phyloP scores from a whole-genome alignment of 768 basidiomycete species.

The Hemileccinum rubropunctum region DNA sequence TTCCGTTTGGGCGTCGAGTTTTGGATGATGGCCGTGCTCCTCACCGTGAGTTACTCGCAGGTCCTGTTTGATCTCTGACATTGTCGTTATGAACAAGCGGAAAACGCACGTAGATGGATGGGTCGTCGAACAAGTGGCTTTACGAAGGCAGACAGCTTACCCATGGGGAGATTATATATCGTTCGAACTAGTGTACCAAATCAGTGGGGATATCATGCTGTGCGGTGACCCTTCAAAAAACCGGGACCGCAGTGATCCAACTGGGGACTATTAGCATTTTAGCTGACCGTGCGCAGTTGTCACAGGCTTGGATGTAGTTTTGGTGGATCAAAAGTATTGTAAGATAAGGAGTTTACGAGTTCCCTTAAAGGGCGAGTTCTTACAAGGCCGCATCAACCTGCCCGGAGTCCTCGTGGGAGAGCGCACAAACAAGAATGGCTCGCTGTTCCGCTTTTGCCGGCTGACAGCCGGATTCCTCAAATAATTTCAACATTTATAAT shows the following conservation, averaged over 20 bases:
- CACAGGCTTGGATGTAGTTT: too few relatives aligned
- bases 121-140: background rate
- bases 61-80: slow-evolving; percentile 24
- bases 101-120: background rate
- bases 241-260: background rate
- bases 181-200: too few relatives aligned
- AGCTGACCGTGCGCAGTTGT: background rate
- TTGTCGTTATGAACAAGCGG: slow-evolving; percentile 2
- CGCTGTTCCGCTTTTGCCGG: too few relatives aligned
- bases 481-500: too few relatives aligned
- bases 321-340: too few relatives aligned
- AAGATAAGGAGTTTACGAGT: too few relatives aligned
- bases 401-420: too few relatives aligned
- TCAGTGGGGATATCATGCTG: slow-evolving; percentile 2
- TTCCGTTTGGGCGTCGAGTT: slow-evolving; percentile 19
- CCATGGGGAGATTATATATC: slow-evolving; percentile 21
- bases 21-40: slow-evolving; percentile 4
- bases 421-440: too few relatives aligned
- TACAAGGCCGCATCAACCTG: too few relatives aligned
- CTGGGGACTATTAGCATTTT: slow-evolving; percentile 5
- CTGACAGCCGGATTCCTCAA: too few relatives aligned
- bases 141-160: background rate
- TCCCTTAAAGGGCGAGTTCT: too few relatives aligned
- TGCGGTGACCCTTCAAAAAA: background rate
- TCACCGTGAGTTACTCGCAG: background rate